phyloP scores from a whole-genome alignment of 2,329 filamentous ascomycete species.

The Xylariaceae sp. region DNA sequence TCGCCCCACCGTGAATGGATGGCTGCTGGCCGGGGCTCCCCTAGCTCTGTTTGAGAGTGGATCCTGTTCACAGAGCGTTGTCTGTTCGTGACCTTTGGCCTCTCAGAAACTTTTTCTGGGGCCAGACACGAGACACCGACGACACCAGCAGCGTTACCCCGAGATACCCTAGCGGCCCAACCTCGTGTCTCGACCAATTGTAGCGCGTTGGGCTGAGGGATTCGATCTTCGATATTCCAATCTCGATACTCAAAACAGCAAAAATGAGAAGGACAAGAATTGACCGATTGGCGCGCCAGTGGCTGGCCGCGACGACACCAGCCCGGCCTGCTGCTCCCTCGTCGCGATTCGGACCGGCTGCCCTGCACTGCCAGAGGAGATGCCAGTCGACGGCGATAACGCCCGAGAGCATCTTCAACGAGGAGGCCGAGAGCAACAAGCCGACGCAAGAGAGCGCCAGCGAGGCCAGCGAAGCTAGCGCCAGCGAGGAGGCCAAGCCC shows the following conservation, averaged over 20 bases:
- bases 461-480: neutral
- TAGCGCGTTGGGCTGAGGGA: constrained; percentile 25
- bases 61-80: neutral
- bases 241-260: no score
- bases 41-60: neutral
- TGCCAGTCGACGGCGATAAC: constrained; percentile 22
- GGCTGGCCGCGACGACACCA: constrained; percentile 41
- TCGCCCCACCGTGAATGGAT: neutral
- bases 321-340: constrained; percentile 40
- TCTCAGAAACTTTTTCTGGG: constrained; percentile 30
- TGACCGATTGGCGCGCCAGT: constrained; percentile 55
- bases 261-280: constrained; percentile 59
- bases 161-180: constrained; percentile 18
- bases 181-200: constrained; percentile 23
- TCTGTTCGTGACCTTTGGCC: neutral
- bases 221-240: constrained; percentile 8
- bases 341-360: constrained; percentile 22
- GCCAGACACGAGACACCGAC: constrained; percentile 26
- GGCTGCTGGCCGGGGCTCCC: neutral
- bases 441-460: constrained; percentile 19
- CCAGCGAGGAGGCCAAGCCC: no score
- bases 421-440: constrained; percentile 19
- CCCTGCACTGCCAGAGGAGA: constrained; percentile 24
- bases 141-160: constrained; percentile 16
- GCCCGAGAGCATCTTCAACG: constrained; percentile 26